Base-by-base conservation (phyloP, 345 rosid genomes). In the Linum tenue region DNA sequence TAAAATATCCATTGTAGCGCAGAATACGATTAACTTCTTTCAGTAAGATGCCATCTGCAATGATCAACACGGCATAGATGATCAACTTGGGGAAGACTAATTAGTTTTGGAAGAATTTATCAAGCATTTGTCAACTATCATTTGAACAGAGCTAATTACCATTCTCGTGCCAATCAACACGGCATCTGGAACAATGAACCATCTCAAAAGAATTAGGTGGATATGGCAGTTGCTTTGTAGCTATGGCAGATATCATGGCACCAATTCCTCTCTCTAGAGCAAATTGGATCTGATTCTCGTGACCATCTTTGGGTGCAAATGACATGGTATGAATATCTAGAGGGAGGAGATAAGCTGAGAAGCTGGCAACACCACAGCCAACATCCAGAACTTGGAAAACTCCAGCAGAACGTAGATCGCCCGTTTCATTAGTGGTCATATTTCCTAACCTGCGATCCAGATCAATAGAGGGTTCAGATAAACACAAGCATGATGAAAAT, bases 281-380 rank as follows among this genome's bases (percentile, higher is more conserved):
- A 85, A 94, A 94, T 70, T 90, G 97, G 79, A 94, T 94, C 84
- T 94, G 99, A 74, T 90, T 94, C 66, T 94, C 99, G 80, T 86
- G 92, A 61, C 88, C 75, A 78, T 90, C 97, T 76, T 84, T 88
- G 39, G 99, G 97, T 69, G 97, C 99, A 81, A 94, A 88, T 3
- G 99, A 94, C 92, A 90, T 85, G 22, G 96, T 90, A 65, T 84
- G 92, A 79, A 94, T 86, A 76, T 82, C 82, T 61, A 85, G 76
- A 17, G 95, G 77, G 77, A 94, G 81, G 66, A 94, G 96, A 79
- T 85, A 94, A 63, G 97, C 97, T n/a, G 97, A 83, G 72, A 94
- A 94, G 82, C 96, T 90, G 35, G 96, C 97, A 73, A 94, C 99
- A 31, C 99, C 99, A 76, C 97, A 94, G 57, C 99, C 99, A 79